These are phyloP conservation scores for Miscanthus lutarioriparius DNA, from an alignment of 176 grass and related monocot species.

Conservation along the genomic window DNA sequence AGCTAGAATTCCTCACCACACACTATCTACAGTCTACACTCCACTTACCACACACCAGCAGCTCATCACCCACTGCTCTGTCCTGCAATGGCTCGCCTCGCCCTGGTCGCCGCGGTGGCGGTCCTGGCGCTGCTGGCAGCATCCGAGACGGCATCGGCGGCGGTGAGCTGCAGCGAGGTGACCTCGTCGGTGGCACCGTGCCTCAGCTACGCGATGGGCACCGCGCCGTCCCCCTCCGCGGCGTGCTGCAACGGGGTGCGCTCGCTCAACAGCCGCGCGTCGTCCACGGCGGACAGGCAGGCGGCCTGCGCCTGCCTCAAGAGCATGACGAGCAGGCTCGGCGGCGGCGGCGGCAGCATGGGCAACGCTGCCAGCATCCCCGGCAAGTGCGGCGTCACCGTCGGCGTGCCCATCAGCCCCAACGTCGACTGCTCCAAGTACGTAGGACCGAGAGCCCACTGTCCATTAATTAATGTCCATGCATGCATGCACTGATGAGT, in stretches of 20 bases:
- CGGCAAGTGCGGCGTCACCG: constrained; percentile 29
- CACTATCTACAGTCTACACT: too few species aligned
- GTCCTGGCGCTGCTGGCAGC: neutral
- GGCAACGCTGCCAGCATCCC: constrained; percentile 30
- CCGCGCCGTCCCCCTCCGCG: neutral
- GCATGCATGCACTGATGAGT: too few species aligned
- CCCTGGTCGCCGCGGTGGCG: neutral
- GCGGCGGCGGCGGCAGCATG: constrained; percentile 1
- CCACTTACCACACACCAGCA: too few species aligned
- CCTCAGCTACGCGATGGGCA: constrained; percentile 37
- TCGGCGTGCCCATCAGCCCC: constrained; percentile 34
- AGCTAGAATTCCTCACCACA: too few species aligned
- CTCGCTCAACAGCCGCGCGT: constrained; percentile 32
- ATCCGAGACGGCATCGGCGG: neutral
- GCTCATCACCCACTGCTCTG: too few species aligned
- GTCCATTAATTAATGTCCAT: too few species aligned
- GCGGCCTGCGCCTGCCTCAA: constrained; percentile 19
- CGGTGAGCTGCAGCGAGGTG: constrained; percentile 38
- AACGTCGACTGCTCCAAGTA: constrained; percentile 9
- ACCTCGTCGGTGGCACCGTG: constrained; percentile 45
- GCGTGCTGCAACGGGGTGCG: constrained; percentile 49
- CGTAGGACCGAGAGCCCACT: too few species aligned
- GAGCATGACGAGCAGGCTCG: constrained; percentile 4
- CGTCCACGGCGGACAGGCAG: constrained; percentile 28
- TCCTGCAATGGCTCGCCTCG: neutral